Base-by-base conservation (phyloP, 371 early-diverging fungal species). In the Mucor indicus region DNA sequence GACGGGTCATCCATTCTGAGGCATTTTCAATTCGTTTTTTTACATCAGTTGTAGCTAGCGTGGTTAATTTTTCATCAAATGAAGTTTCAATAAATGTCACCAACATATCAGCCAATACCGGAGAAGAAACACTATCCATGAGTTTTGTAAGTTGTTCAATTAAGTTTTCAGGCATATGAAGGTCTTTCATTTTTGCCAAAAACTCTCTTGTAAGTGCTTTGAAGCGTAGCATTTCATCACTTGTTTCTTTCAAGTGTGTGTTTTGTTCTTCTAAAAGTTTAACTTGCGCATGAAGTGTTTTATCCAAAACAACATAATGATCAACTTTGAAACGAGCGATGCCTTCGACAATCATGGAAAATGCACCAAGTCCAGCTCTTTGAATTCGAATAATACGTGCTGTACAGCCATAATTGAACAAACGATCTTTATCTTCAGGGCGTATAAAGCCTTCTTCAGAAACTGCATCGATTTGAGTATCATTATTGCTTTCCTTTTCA, bases 11-110 rank as follows among this genome's bases (percentile, higher is more conserved):
- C 46, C 84, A 75, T 25, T 78, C 81, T 10, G 78, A 57, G 0
- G 82, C 80, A 45, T 60, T 62, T 20, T 47, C 24, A 25, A 92
- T 59, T 7, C 90, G 73, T 15, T 65, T 59, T 37, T 78, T 79
- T n/a, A 84, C 32, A 30, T 83, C 75, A 5, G 58, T 52, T 2
- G 79, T 74, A 22, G 81, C 73, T 5, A 90, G 60, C 45, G 89
- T 81, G 19, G 57, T 40, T 9, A 87, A 59, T 50, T 83, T 83
- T 45, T 92, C 92, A 27, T 86, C 87, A 38, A 77, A 64, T 1
- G 80, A 69, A 2, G 82, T 67, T 32, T 90, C 89, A 44, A 90
- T 79, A 52, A 86, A 79, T 38, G 79, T 77, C 23, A 84, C 80
- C 15, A 92, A 66, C 36, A 90, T 50, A 57, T 92, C 89, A 0